phyloP scores from a whole-genome alignment of 306 rosid genomes.

The Citrullus colocynthis region DNA sequence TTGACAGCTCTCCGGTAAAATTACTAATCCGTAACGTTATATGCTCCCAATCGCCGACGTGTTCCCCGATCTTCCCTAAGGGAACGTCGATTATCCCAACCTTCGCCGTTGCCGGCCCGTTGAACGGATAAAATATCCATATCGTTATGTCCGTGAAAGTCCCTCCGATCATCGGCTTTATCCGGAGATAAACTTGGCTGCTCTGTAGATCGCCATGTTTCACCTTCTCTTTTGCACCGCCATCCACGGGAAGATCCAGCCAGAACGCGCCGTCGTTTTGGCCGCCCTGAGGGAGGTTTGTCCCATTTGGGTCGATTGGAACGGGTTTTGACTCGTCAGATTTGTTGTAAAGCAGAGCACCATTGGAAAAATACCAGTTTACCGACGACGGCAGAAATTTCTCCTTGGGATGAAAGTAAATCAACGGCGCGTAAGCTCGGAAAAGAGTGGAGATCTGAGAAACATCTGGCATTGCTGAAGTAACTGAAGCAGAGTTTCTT shows the following conservation, averaged over 20 bases:
- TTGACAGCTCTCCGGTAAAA: constrained; percentile 40
- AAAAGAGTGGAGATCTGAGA: constrained; percentile 34
- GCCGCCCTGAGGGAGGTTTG: constrained; percentile 58
- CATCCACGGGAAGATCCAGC: constrained; percentile 50
- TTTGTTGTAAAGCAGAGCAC: constrained; percentile 34
- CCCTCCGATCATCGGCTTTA: constrained; percentile 61
- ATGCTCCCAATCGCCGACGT: constrained; percentile 79
- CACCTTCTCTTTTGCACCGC: constrained; percentile 26
- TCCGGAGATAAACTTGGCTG: constrained; percentile 35
- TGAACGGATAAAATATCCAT: constrained; percentile 77
- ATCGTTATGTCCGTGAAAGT: constrained; percentile 50
- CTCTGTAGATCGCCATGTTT: constrained; percentile 39
- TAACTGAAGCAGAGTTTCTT: constrained; percentile 25
- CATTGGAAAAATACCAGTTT: constrained; percentile 51
- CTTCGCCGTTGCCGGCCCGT: constrained; percentile 56
- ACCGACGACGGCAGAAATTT: constrained; percentile 44
- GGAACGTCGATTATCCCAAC: constrained; percentile 26
- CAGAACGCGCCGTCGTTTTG: constrained; percentile 44
- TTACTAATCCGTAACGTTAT: constrained; percentile 63
- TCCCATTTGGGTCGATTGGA: constrained; percentile 27
- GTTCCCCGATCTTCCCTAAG: constrained; percentile 51
- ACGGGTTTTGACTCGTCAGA: constrained; percentile 33
- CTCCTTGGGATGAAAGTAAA: constrained; percentile 62
- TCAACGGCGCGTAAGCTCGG: constrained; percentile 38
- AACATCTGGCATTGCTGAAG: constrained; percentile 37